These are phyloP conservation scores for Lichtheimia hyalospora DNA, from an alignment of 371 early-diverging fungal species.

Conservation along the genomic window DNA sequence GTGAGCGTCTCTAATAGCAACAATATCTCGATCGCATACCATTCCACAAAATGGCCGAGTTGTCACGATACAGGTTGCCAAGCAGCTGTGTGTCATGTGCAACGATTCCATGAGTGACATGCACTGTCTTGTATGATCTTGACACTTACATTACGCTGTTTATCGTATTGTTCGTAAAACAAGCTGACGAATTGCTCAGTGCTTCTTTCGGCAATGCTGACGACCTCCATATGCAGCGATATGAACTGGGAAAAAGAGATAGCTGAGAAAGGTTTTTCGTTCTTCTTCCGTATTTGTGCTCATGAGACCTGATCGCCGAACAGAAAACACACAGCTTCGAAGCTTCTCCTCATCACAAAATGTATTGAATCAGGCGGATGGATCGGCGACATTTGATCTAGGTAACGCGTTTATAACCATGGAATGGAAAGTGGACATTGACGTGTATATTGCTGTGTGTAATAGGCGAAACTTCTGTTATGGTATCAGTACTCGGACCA, in stretches of 20 bases:
- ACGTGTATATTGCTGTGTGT: not conserved
- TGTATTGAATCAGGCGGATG: slow-evolving; percentile 74
- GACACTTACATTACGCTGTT: slow-evolving; percentile 56
- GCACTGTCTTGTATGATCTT: not conserved
- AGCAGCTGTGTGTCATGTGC: slow-evolving; percentile 31
- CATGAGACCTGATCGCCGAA: slow-evolving; percentile 38
- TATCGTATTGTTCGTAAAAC: slow-evolving; percentile 66
- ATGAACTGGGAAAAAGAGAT: too few species aligned
- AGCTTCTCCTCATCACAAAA: slow-evolving; percentile 63
- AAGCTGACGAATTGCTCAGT: slow-evolving; percentile 65
- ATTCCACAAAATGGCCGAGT: slow-evolving; percentile 75
- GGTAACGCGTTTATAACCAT: slow-evolving; percentile 38
- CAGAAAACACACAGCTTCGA: slow-evolving; percentile 48
- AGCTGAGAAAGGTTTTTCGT: not conserved
- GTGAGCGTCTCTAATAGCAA: not conserved
- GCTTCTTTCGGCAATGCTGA: slow-evolving; percentile 34
- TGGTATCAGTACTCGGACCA: slow-evolving; percentile 89
- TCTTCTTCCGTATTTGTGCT: not conserved
- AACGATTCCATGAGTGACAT: not conserved
- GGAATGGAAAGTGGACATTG: not conserved
- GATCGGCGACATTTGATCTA: slow-evolving; percentile 78
- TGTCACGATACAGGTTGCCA: slow-evolving; percentile 63
- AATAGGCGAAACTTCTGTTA: slow-evolving; percentile 70
- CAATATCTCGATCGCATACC: slow-evolving; percentile 36
- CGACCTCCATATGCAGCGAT: slow-evolving; percentile 27